Evolutionary conservation across 2,329 filamentous ascomycete genomes (phyloP).

Genomic region (Xylariaceae sp.): DNA sequence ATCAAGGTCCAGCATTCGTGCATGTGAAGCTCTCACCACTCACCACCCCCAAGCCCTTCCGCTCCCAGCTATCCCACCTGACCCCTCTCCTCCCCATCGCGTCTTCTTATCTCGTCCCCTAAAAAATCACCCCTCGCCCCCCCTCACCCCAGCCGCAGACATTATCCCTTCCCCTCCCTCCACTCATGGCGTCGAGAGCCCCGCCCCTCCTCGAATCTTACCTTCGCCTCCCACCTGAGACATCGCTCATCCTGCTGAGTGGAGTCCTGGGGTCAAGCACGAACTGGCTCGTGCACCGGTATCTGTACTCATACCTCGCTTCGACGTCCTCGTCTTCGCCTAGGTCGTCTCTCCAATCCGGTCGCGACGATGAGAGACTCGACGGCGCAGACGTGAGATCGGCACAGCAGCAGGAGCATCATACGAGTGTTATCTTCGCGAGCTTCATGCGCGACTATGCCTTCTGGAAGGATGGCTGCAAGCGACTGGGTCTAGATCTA

Average conservation of each 20-base stretch:
- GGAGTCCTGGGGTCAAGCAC: constrained; percentile 59
- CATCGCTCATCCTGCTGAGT: constrained; percentile 61
- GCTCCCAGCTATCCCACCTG: not conserved
- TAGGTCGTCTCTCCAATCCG: constrained; percentile 4
- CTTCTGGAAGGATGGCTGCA: constrained; percentile 71
- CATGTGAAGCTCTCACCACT: not conserved
- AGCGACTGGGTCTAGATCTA: constrained; percentile 68
- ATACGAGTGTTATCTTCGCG: constrained; percentile 62
- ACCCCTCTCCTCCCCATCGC: not conserved
- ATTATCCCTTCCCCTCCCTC: not conserved
- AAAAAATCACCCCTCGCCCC: not conserved
- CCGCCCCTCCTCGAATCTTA: constrained; percentile 63
- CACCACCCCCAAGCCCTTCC: not conserved
- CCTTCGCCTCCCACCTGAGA: constrained; percentile 51
- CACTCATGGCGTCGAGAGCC: constrained; percentile 45
- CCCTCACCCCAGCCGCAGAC: not conserved
- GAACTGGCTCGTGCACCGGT: constrained; percentile 60
- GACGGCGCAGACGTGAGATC: constrained; percentile 12
- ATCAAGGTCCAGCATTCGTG: not conserved
- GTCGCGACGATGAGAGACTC: constrained; percentile 2
- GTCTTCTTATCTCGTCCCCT: no score
- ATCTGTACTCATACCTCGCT: constrained; percentile 45
- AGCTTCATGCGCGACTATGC: constrained; percentile 74
- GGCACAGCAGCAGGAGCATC: constrained; percentile 26
- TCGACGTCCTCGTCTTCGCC: constrained; percentile 12